phyloP scores from a whole-genome alignment of 305 asterid species.

The Fraxinus greggii region DNA sequence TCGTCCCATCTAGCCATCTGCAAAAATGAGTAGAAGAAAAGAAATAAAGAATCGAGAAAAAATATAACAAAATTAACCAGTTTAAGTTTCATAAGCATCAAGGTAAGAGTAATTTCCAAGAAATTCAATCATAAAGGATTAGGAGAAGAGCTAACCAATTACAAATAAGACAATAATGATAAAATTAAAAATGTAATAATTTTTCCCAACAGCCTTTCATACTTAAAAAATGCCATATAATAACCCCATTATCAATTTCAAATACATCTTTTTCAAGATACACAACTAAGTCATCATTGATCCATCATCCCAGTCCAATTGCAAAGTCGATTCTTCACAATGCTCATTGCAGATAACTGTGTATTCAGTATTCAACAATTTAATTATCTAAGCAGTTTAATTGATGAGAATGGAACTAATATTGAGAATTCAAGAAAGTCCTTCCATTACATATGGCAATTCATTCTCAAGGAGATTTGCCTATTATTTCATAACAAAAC shows the following conservation, averaged over 20 bases:
- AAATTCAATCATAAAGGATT: neutral
- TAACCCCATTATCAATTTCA: neutral
- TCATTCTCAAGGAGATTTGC: neutral
- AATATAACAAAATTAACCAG: neutral
- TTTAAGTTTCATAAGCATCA: neutral
- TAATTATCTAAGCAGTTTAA: neutral
- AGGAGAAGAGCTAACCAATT: neutral
- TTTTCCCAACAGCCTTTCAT: neutral
- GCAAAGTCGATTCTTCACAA: neutral
- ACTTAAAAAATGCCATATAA: neutral
- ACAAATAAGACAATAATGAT: neutral
- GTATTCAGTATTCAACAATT: neutral
- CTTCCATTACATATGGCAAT: neutral
- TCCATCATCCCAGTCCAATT: neutral
- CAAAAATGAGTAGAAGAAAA: conserved; percentile 21
- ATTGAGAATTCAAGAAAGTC: neutral
- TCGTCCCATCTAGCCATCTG: conserved; percentile 99
- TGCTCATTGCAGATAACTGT: neutral
- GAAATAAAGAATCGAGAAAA: neutral
- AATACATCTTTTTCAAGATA: neutral
- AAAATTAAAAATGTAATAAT: neutral
- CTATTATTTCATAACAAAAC: neutral
- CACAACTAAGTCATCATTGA: neutral
- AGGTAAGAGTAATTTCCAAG: neutral
- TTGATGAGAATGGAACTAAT: neutral